These are phyloP conservation scores for Russula brevipes DNA, from an alignment of 768 basidiomycete species.

Conservation along the genomic window DNA sequence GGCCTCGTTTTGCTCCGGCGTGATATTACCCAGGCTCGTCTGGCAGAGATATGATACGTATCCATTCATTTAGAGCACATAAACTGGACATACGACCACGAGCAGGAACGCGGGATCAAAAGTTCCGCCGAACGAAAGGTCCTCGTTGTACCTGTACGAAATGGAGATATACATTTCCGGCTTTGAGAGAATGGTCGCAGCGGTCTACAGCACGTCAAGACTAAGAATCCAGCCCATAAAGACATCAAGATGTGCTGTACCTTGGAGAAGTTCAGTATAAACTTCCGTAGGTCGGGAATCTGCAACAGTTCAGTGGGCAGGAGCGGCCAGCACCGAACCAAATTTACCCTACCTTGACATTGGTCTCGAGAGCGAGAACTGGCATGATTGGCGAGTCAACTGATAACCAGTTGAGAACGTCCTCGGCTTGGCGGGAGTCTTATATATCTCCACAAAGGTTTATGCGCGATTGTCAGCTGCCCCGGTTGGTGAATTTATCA, in stretches of 20 bases:
- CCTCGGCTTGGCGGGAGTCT: not conserved
- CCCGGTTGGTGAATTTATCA: not conserved
- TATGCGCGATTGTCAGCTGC: not conserved
- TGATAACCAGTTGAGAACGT: not conserved
- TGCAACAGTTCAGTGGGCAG: not conserved
- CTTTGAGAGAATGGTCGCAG: conserved; percentile 49
- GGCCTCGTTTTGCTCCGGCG: conserved; percentile 40
- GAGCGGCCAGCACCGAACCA: not conserved
- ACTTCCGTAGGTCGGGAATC: conserved; percentile 8
- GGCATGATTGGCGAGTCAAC: conserved; percentile 14
- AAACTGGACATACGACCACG: conserved; percentile 43
- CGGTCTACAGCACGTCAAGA: conserved; percentile 37
- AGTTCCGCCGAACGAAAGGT: conserved; percentile 54
- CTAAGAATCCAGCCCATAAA: not conserved
- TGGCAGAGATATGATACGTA: conserved; percentile 27
- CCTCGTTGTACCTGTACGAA: conserved; percentile 52
- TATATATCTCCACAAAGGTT: not conserved
- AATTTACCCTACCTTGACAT: conserved; percentile 15
- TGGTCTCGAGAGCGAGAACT: conserved; percentile 17
- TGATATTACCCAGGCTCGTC: conserved; percentile 56
- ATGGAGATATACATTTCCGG: conserved; percentile 52
- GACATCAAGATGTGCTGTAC: not conserved
- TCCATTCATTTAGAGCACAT: not conserved
- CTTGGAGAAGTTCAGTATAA: conserved; percentile 21
- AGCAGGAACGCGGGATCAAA: conserved; percentile 64